Base-by-base conservation (phyloP, 805 yeast species). In the Suhomyces emberorum region DNA sequence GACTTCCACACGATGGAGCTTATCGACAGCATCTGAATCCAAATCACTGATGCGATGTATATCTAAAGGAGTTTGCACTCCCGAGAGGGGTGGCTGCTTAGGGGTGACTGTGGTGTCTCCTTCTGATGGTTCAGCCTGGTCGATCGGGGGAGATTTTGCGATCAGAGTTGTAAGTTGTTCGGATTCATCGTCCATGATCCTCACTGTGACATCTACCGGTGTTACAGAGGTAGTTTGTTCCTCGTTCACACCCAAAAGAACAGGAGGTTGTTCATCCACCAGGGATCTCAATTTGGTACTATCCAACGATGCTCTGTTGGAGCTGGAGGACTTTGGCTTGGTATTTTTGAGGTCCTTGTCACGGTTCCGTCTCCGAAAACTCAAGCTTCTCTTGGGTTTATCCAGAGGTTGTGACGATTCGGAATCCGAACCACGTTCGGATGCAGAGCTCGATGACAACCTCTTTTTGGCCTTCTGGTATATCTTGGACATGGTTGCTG, bases 401-500 rank as follows among this genome's bases (percentile, higher is more conserved):
- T 30, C 25, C 23, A 23, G 7, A 4, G 7, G 5, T 9, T 14
- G 28, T n/a, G 16, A 24, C 12, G 32, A 28, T 12, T 34, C 37
- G 8, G 31, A 15, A 20, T 34, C 37, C 20, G 32, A 28, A 12
- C 11, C 28, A 16, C 18, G 30, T 14, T 15, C 34, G 15, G 34
- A 23, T 7, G 22, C 20, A 4, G 20, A 28, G 8, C 39, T 25
- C 15, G 39, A 35, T 1, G 43, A 29, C 15, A 42, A 37, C 32
- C 38, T 42, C 34, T 36, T 38, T 29, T 32, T 22, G 12, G 45
- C 42, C 25, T 42, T 42, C 7, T 38, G 34, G 29, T 35, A 42
- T 26, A 37, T 31, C 26, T 39, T 38, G 10, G 45, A 42, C 45
- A 42, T 42, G n/a, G n/a, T n/a, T n/a, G n/a, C n/a, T n/a, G n/a